Conservation (phyloP, 305 asterid genomes). For the Solanum aculeatissimum region DNA sequence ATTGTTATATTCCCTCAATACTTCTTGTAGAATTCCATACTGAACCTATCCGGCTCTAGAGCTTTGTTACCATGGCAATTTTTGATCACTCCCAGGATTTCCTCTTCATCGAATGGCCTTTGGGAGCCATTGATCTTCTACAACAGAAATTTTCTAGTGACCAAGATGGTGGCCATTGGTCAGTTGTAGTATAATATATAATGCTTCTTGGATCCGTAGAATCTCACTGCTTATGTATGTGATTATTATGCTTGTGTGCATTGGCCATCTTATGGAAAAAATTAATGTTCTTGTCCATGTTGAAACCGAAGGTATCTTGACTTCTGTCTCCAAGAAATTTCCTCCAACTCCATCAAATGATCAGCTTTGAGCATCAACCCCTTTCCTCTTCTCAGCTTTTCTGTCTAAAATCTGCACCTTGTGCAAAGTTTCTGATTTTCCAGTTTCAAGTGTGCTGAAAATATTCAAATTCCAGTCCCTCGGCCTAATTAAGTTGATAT, state of each 20-base stretch:
- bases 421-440: neutral
- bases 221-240: neutral
- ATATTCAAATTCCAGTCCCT: neutral
- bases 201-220: neutral
- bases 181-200: neutral
- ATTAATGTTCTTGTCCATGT: neutral
- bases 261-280: neutral
- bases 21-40: neutral
- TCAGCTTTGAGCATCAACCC: neutral
- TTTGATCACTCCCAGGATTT: neutral
- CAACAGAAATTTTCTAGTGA: neutral
- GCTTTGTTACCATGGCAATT: neutral
- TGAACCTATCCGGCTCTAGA: neutral
- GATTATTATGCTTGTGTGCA: neutral
- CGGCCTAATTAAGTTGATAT: neutral
- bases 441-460: neutral
- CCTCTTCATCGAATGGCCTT: neutral
- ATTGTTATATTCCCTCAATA: neutral
- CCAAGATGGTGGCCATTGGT: neutral
- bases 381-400: neutral
- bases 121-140: neutral
- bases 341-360: neutral
- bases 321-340: neutral
- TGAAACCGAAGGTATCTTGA: neutral
- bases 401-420: neutral